phyloP scores from a whole-genome alignment of 176 grass and related monocot species.

The Otatea glauca region DNA sequence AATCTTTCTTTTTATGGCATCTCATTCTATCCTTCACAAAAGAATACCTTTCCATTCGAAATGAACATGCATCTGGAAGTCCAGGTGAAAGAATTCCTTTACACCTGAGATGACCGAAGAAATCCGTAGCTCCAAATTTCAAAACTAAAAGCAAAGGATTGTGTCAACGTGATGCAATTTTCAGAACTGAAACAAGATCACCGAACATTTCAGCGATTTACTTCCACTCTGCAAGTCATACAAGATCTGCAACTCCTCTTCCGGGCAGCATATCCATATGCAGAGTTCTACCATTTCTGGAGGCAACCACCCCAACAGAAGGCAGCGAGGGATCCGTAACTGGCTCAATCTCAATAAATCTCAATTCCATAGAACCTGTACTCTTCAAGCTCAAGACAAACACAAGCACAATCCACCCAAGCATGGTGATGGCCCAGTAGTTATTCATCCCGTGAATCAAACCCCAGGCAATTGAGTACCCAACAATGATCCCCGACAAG shows the following conservation, averaged over 20 bases:
- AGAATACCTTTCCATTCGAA: not conserved
- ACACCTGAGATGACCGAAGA: constrained; percentile 2
- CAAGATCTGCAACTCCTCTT: constrained; percentile 68
- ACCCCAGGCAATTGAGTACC: constrained; percentile 91
- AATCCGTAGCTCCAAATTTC: not conserved
- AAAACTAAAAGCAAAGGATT: constrained; percentile 34
- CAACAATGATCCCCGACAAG: constrained; percentile 82
- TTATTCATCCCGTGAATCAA: constrained; percentile 95
- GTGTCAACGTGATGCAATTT: constrained; percentile 33
- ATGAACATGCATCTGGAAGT: constrained; percentile 38
- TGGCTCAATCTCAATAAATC: constrained; percentile 84
- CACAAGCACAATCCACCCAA: constrained; percentile 80
- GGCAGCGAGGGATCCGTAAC: constrained; percentile 60
- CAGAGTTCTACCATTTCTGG: constrained; percentile 57
- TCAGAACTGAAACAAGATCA: constrained; percentile 15
- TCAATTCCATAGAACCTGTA: constrained; percentile 64
- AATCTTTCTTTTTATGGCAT: not conserved
- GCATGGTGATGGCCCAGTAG: constrained; percentile 90
- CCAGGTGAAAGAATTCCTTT: constrained; percentile 37
- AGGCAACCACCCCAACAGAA: constrained; percentile 61
- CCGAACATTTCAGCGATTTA: not conserved
- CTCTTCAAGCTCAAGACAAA: constrained; percentile 91
- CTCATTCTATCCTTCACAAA: constrained; percentile 32
- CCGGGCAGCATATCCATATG: constrained; percentile 61
- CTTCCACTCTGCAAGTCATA: constrained; percentile 44